A percentile compares a stretch with the other conserved stretches of the same genome.
phyloP scores from a whole-genome alignment of 163 green algal genomes.

The Scenedesmus sp. region DNA sequence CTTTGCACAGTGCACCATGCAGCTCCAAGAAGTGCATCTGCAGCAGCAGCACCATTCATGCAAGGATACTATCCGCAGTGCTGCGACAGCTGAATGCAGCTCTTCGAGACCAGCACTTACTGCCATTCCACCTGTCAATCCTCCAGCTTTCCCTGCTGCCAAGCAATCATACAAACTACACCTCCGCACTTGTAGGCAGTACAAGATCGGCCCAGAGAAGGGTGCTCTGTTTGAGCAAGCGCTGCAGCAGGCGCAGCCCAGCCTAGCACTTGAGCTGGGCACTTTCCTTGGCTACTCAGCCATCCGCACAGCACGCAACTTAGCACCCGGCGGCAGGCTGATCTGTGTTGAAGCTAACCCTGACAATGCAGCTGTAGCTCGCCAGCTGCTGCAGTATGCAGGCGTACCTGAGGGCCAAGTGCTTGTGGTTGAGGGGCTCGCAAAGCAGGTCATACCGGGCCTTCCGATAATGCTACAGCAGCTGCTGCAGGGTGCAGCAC shows the following conservation, averaged over 20 bases:
- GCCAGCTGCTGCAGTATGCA: constrained; percentile 12
- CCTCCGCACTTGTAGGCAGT: constrained; percentile 24
- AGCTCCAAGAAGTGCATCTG: neutral
- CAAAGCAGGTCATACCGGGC: neutral
- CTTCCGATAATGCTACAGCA: neutral
- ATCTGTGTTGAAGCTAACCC: constrained; percentile 52
- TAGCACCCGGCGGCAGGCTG: constrained; percentile 22
- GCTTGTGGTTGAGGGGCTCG: constrained; percentile 17
- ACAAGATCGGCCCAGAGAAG: constrained; percentile 52
- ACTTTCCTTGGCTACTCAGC: constrained; percentile 50
- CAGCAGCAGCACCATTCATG: neutral
- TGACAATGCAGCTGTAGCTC: constrained; percentile 46
- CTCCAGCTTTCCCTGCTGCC: neutral
- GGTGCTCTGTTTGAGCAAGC: constrained; percentile 33
- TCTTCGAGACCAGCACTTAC: too few species aligned
- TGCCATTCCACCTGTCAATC: neutral
- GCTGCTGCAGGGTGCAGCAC: neutral
- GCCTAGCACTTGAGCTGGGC: constrained; percentile 37
- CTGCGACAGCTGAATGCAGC: neutral
- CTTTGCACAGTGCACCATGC: neutral
- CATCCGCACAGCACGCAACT: constrained; percentile 33
- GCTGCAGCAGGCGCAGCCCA: constrained; percentile 11
- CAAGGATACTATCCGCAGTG: neutral
- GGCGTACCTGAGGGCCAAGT: constrained; percentile 5
- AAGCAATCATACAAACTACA: too few species aligned